Conservation (phyloP, 768 basidiomycete species). For the Dendrothele bispora region DNA sequence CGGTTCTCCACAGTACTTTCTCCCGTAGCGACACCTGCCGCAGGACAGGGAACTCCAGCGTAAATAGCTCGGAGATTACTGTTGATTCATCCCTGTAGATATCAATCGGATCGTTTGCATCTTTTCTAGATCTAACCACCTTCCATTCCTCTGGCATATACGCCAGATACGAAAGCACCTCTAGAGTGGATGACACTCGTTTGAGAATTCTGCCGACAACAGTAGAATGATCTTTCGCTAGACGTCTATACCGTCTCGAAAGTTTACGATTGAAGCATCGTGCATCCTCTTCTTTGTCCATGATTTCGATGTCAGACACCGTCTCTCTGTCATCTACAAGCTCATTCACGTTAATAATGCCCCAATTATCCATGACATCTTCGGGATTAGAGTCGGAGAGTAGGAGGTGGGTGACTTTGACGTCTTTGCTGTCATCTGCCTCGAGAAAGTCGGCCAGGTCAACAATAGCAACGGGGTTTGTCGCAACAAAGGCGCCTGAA, state of each 20-base stretch:
- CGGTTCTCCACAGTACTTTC: too few species aligned
- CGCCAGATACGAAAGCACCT: constrained; percentile 10
- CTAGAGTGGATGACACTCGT: constrained; percentile 9
- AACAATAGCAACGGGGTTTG: constrained; percentile 1
- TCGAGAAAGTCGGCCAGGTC: constrained; percentile 12
- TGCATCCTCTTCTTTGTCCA: constrained; percentile 1
- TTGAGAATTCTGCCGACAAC: constrained; percentile 11
- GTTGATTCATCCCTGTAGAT: too few species aligned
- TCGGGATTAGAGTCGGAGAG: constrained; percentile 10
- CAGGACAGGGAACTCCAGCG: too few species aligned
- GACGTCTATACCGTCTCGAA: neutral
- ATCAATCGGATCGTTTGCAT: too few species aligned
- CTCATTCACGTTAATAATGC: neutral
- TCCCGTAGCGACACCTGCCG: too few species aligned
- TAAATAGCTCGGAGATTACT: too few species aligned
- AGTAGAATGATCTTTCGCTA: constrained; percentile 7
- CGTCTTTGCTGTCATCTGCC: constrained; percentile 4
- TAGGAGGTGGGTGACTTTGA: constrained; percentile 6
- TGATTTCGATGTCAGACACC: neutral
- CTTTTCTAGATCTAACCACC: too few species aligned
- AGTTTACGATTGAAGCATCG: constrained; percentile 7
- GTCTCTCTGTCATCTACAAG: neutral
- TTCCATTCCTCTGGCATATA: constrained; percentile 10
- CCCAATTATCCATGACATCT: constrained; percentile 11
- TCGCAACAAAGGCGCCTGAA: constrained; percentile 10